Evolutionary conservation across 495 filamentous ascomycete species (phyloP).

Genomic region (Neurospora hispaniola): DNA sequence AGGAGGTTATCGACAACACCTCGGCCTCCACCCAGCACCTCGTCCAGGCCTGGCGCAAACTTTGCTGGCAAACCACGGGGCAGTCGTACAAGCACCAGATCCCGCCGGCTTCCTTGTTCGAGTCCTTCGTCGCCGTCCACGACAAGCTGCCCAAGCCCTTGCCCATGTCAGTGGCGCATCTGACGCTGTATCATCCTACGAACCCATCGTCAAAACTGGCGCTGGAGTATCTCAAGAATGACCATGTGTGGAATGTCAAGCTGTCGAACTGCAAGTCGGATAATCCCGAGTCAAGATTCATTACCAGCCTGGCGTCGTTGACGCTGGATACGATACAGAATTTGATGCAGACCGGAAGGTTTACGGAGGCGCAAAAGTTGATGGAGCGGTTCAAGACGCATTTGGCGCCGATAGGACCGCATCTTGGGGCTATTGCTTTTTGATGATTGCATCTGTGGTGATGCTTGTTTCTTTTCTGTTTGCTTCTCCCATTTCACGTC

Average conservation of each 20-base stretch:
- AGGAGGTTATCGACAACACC: slow-evolving; percentile 14
- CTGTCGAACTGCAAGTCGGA: background rate
- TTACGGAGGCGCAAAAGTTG: slow-evolving; percentile 9
- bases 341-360: slow-evolving; percentile 9
- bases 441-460: background rate
- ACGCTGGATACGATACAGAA: slow-evolving; percentile 19
- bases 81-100: slow-evolving; percentile 17
- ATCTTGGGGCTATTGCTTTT: background rate
- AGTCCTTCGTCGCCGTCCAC: slow-evolving; percentile 27
- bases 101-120: slow-evolving; percentile 26
- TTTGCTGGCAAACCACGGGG: slow-evolving; percentile 27
- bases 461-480: background rate
- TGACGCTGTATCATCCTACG: slow-evolving; percentile 33
- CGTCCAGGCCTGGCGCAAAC: slow-evolving; percentile 13
- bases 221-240: slow-evolving; percentile 16
- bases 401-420: background rate
- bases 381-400: slow-evolving; percentile 7
- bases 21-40: slow-evolving; percentile 2
- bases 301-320: slow-evolving; percentile 6
- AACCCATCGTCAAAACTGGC: slow-evolving; percentile 26
- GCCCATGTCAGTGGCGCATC: slow-evolving; percentile 23
- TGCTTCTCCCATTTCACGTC: background rate
- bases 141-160: slow-evolving; percentile 3
- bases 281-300: background rate
- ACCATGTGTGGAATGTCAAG: background rate